Percentiles rank a stretch among this genome's conserved stretches.
Evolutionary conservation across 352 stramenopile genomes (phyloP).

Genomic region (Globisporangium spinosum): DNA sequence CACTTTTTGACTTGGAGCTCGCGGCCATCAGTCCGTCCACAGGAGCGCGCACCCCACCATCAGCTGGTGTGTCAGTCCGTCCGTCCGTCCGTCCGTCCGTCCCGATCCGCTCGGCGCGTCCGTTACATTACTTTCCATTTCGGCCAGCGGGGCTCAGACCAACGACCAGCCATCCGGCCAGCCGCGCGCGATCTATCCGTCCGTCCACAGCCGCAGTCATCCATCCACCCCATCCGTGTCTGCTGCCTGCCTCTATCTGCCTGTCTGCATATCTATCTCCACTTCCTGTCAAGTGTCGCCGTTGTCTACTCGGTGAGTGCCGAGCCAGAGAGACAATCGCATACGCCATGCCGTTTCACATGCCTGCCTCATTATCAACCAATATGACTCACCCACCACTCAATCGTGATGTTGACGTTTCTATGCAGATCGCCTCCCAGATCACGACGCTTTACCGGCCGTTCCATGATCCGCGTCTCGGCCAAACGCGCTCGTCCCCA

Average conservation of each 20-base stretch:
- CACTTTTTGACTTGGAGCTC: background rate
- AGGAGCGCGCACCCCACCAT: background rate
- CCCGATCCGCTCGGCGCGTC: background rate
- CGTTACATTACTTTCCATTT: conserved; percentile 21
- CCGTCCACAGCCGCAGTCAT: background rate
- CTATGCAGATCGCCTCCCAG: background rate
- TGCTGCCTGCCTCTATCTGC: background rate
- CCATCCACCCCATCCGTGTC: background rate
- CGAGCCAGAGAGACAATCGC: background rate
- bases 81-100: background rate
- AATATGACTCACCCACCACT: background rate
- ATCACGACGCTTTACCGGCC: too few relatives aligned
- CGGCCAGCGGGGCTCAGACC: conserved; percentile 15
- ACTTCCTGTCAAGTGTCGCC: background rate
- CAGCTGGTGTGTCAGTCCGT: background rate
- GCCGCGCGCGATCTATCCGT: background rate
- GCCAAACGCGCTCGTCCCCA: conserved; percentile 16
- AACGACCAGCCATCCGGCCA: background rate
- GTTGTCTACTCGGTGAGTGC: background rate
- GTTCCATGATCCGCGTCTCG: conserved; percentile 10
- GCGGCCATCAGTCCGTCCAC: conserved; percentile 2
- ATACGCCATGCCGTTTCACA: background rate
- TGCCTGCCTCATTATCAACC: background rate
- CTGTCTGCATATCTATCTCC: conserved; percentile 9
- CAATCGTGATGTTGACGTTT: background rate